Evolutionary conservation across 495 filamentous ascomycete species (phyloP).

Genomic region (Cercophora sp.): DNA sequence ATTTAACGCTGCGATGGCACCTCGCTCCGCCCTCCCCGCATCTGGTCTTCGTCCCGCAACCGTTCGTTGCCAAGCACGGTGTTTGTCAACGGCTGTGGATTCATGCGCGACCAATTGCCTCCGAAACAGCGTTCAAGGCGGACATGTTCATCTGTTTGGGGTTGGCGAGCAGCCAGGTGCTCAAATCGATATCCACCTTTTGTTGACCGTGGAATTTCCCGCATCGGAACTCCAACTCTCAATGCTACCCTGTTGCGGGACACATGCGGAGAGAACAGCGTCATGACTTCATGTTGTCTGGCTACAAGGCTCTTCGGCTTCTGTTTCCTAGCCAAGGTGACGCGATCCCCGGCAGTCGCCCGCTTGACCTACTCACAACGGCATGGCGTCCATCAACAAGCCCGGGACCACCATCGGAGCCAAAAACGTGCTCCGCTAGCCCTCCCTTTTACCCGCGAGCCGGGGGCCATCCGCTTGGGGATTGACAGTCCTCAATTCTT

Average conservation of each 20-base stretch:
- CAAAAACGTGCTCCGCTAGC: slow-evolving; percentile 4
- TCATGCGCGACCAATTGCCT: background rate
- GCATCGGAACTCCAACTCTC: no score
- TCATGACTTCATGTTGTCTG: no score
- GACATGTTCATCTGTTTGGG: no score
- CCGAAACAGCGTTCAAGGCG: background rate
- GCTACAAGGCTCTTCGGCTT: no score
- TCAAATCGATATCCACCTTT: no score
- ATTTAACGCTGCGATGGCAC: slow-evolving; percentile 14
- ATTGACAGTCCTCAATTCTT: slow-evolving; percentile 14
- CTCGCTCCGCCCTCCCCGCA: slow-evolving; percentile 15
- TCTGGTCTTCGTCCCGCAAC: background rate
- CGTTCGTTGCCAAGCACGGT: background rate
- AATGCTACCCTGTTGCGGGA: no score
- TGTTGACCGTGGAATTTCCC: no score
- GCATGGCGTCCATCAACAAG: background rate
- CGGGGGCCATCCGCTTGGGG: slow-evolving; percentile 12
- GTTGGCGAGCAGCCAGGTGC: no score
- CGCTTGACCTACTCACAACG: background rate
- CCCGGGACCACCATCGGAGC: background rate
- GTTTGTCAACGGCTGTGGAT: background rate
- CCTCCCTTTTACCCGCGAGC: slow-evolving; percentile 22
- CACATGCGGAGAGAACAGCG: no score
- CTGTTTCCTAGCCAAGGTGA: slow-evolving; percentile 2
- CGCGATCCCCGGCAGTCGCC: background rate